These are phyloP conservation scores for Tolypocladium endophyticum DNA, from an alignment of 2,329 filamentous ascomycete genomes.

Conservation along the genomic window DNA sequence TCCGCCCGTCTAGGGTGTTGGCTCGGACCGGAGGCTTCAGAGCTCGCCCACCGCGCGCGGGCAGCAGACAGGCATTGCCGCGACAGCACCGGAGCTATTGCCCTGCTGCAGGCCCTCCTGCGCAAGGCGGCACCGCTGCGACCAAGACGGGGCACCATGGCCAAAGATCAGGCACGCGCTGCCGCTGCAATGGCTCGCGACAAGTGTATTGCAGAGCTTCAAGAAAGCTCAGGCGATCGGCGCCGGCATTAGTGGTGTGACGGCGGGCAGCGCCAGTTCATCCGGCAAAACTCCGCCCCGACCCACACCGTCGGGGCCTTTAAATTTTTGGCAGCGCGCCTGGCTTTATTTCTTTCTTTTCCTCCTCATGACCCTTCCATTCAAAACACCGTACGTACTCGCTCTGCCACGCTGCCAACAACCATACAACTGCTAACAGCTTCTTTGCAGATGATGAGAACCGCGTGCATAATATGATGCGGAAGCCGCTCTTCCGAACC, in stretches of 20 bases:
- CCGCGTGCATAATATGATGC: slow-evolving; percentile 89
- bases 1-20: slow-evolving; percentile 10
- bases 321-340: slow-evolving; percentile 21
- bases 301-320: slow-evolving; percentile 13
- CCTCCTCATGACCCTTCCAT: slow-evolving; percentile 86
- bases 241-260: background rate
- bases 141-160: slow-evolving; percentile 14
- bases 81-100: background rate
- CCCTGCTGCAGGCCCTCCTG: background rate
- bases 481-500: slow-evolving; percentile 53
- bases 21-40: background rate
- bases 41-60: background rate
- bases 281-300: slow-evolving; percentile 16
- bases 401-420: slow-evolving; percentile 7
- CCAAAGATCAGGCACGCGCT: slow-evolving; percentile 1
- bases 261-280: slow-evolving; percentile 3
- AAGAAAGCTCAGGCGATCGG: background rate
- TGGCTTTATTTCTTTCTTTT: slow-evolving; percentile 38
- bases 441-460: slow-evolving; percentile 89
- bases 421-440: slow-evolving; percentile 18
- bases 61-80: background rate
- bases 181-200: background rate
- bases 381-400: slow-evolving; percentile 83
- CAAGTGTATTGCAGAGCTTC: background rate
- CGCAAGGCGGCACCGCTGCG: slow-evolving; percentile 13